These are phyloP conservation scores for Pseudoturritis turrita DNA, from an alignment of 345 rosid species.

Conservation along the genomic window DNA sequence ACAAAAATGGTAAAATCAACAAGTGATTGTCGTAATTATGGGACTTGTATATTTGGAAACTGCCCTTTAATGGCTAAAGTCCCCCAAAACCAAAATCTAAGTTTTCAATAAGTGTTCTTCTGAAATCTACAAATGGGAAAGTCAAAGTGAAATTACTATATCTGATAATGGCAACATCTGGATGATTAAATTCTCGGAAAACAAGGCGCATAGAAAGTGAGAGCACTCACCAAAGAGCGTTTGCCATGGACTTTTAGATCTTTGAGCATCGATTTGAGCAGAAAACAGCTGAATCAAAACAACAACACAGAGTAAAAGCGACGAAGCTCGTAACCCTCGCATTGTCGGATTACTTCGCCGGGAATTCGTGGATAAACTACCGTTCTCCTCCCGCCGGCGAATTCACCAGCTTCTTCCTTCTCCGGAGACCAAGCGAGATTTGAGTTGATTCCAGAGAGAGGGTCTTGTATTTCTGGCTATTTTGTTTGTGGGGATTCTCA, in stretches of 20 bases:
- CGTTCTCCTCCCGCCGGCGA: slow-evolving; percentile 14
- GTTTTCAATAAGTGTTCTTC: neutral
- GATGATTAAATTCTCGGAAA: neutral
- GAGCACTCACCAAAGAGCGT: slow-evolving; percentile 47
- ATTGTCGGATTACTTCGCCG: slow-evolving; percentile 1
- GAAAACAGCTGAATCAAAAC: slow-evolving; percentile 33
- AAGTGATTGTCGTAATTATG: neutral
- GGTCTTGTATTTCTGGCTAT: neutral
- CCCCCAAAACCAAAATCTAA: neutral
- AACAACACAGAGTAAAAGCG: slow-evolving; percentile 25
- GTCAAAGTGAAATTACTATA: neutral
- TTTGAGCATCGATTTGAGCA: slow-evolving; percentile 52
- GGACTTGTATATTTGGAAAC: neutral
- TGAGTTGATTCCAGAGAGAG: neutral
- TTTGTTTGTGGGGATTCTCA: neutral
- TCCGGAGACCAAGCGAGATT: neutral
- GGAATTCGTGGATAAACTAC: neutral
- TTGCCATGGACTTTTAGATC: slow-evolving; percentile 49
- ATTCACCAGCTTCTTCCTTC: slow-evolving; percentile 5
- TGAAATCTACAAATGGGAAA: neutral
- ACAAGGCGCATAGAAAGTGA: neutral
- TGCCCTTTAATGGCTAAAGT: neutral
- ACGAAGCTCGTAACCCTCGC: slow-evolving; percentile 20
- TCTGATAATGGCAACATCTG: neutral
- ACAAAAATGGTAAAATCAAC: neutral